Evolutionary conservation across 805 yeast genomes (phyloP).

Genomic region (Ascoidea tarda): DNA sequence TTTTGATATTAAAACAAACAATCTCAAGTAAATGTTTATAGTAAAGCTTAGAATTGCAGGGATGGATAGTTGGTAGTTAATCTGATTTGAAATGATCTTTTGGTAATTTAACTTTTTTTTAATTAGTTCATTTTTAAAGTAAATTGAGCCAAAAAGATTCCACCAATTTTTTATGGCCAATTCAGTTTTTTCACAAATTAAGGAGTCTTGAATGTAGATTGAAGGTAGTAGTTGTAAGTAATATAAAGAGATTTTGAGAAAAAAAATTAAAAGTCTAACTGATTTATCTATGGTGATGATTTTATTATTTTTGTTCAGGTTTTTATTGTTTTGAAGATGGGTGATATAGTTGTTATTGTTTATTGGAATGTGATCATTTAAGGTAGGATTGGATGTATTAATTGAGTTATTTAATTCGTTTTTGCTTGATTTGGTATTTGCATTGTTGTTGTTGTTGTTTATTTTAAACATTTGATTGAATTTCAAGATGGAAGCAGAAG

Average conservation of each 20-base stretch:
- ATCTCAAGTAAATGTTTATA: conserved; percentile 46
- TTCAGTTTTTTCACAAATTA: conserved; percentile 67
- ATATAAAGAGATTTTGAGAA: conserved; percentile 63
- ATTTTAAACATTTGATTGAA: conserved; percentile 64
- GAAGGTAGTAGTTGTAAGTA: conserved; percentile 67
- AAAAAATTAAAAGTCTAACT: conserved; percentile 54
- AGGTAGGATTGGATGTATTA: background rate
- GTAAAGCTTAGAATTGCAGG: conserved; percentile 73
- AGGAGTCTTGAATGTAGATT: conserved; percentile 57
- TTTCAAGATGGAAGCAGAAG: conserved; percentile 71
- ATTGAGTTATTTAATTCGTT: background rate
- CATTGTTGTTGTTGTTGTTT: conserved; percentile 8
- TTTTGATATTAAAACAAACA: conserved; percentile 31
- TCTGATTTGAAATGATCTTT: conserved; percentile 26
- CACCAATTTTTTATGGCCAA: conserved; percentile 71
- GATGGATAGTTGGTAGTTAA: conserved; percentile 52
- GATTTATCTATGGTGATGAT: conserved; percentile 47
- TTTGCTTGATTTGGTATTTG: too few species aligned
- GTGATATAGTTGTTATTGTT: background rate
- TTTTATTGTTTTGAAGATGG: too few species aligned
- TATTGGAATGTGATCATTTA: conserved; percentile 12
- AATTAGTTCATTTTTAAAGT: conserved; percentile 17
- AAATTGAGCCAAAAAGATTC: conserved; percentile 50
- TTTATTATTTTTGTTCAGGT: too few species aligned
- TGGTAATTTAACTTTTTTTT: conserved; percentile 3